These are phyloP conservation scores for Fusarium citri DNA, from an alignment of 2,329 filamentous ascomycete species.

Conservation along the genomic window DNA sequence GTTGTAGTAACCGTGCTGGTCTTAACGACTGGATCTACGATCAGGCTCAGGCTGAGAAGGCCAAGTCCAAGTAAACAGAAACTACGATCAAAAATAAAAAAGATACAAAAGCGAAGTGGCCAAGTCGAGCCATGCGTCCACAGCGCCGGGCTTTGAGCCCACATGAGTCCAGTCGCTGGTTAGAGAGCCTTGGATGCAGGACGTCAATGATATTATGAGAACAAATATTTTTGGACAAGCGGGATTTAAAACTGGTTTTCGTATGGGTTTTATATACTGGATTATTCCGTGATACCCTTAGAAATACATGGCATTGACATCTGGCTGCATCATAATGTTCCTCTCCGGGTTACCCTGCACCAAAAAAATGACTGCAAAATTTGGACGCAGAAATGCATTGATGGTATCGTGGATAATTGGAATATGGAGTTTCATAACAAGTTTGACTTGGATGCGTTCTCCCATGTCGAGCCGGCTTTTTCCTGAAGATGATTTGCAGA, in stretches of 20 bases:
- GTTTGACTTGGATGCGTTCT: no score
- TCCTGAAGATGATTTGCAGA: no score
- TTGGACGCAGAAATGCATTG: neutral
- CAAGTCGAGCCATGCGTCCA: constrained; percentile 9
- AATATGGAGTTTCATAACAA: no score
- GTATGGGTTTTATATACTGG: constrained; percentile 12
- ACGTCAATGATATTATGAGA: constrained; percentile 14
- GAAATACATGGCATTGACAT: constrained; percentile 33
- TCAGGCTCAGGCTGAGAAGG: constrained; percentile 73
- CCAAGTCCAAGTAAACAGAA: constrained; percentile 43
- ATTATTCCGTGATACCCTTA: constrained; percentile 35
- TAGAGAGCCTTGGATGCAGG: neutral
- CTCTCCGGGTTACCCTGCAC: neutral
- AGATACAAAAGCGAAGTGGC: constrained; percentile 13
- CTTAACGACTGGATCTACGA: constrained; percentile 99
- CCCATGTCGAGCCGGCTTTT: no score
- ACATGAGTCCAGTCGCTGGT: neutral
- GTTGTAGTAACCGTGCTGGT: constrained; percentile 81
- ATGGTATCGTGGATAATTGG: no score
- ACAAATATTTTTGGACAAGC: neutral
- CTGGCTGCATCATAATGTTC: neutral
- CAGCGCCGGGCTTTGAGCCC: constrained; percentile 20
- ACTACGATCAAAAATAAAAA: neutral
- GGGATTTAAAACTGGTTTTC: neutral
- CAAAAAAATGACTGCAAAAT: neutral